Base-by-base conservation (phyloP, 371 early-diverging fungal genomes). In the Fennellomyces sp. region DNA sequence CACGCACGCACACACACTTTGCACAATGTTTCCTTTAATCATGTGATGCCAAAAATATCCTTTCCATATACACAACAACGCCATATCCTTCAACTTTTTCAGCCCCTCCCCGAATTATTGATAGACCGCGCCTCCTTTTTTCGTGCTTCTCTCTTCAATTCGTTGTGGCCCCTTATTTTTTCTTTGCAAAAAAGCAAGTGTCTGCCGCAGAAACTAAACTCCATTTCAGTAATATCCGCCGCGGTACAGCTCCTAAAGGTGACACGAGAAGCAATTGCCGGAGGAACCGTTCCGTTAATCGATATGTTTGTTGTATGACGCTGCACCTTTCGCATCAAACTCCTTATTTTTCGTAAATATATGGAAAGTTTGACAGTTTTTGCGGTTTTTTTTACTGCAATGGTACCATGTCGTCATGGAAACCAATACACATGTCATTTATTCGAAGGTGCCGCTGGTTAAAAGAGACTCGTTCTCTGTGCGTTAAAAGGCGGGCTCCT, bases 361-460 rank as follows among this genome's bases (percentile, higher is more conserved):
- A n/a, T n/a, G n/a, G n/a, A n/a, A n/a, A 45, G 45, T 45, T 45
- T 45, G 45, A 45, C 45, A 45, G 45, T 45, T 45, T 39, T 45
- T 45, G 19, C n/a, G 19, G 11, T 42, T 33, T 33, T n/a, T n/a
- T n/a, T n/a, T n/a, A n/a, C n/a, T n/a, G n/a, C n/a, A n/a, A n/a
- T n/a, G n/a, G n/a, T n/a, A n/a, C n/a, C n/a, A n/a, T n/a, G n/a
- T n/a, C n/a, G n/a, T n/a, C n/a, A n/a, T n/a, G n/a, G n/a, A n/a
- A n/a, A n/a, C n/a, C n/a, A n/a, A n/a, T n/a, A n/a, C n/a, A n/a
- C n/a, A n/a, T n/a, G n/a, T n/a, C n/a, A n/a, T n/a, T n/a, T 33
- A 33, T 33, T 8, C 13, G 13, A 33, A 19, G 12, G 8, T 41
- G 41, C 19, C n/a, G n/a, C 6, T 41, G n/a, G 6, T 41, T 41